These are phyloP conservation scores for Phlyctochytrium planicorne DNA, from an alignment of 192 early-diverging fungal species.

Conservation along the genomic window DNA sequence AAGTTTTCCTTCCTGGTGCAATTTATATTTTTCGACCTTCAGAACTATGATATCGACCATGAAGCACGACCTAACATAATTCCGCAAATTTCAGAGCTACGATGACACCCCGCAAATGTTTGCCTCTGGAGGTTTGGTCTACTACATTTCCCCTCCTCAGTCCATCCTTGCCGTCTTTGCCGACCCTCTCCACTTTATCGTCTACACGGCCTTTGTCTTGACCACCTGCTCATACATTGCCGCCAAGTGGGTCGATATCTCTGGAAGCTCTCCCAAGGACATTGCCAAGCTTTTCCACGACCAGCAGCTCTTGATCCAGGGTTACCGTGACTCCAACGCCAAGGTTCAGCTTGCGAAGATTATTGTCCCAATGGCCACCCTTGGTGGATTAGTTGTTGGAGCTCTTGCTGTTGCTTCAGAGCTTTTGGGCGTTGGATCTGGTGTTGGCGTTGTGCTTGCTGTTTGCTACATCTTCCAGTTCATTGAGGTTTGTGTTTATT, in stretches of 20 bases:
- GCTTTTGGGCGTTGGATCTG: conserved; percentile 57
- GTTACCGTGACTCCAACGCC: conserved; percentile 85
- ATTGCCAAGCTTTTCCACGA: conserved; percentile 89
- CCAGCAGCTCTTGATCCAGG: conserved; percentile 85
- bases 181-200: conserved; percentile 87
- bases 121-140: conserved; percentile 83
- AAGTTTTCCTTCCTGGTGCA: conserved; percentile 1
- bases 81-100: conserved; percentile 51
- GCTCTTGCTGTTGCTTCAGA: conserved; percentile 87
- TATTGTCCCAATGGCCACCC: conserved; percentile 78
- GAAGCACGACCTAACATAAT: no score
- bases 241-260: conserved; percentile 90
- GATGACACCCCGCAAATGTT: conserved; percentile 85
- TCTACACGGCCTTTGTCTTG: conserved; percentile 84
- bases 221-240: conserved; percentile 82
- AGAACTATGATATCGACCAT: no score
- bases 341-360: conserved; percentile 96
- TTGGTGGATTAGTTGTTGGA: conserved; percentile 85
- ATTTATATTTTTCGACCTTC: no score
- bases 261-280: conserved; percentile 89
- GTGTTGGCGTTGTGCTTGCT: background rate
- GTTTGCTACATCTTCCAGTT: background rate
- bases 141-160: conserved; percentile 90
- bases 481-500: background rate
- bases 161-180: conserved; percentile 70